These are phyloP conservation scores for Verticillium isaacii DNA, from an alignment of 2,329 filamentous ascomycete genomes.

Conservation along the genomic window DNA sequence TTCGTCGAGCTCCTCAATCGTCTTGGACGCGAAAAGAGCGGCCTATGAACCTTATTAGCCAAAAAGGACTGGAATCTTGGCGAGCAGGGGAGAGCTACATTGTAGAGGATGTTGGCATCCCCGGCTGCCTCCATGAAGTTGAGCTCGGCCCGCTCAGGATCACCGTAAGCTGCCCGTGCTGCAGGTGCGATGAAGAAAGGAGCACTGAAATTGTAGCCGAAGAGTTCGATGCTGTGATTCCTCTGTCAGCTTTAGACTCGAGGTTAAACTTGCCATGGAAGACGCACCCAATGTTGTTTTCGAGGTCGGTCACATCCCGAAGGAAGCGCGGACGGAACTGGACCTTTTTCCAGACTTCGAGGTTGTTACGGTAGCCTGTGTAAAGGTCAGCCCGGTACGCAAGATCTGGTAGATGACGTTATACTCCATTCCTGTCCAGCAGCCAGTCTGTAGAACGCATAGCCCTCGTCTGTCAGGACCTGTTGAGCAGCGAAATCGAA, in stretches of 20 bases:
- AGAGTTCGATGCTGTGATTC: conserved; percentile 22
- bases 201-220: conserved; percentile 41
- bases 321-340: conserved; percentile 36
- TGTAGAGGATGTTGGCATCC: conserved; percentile 39
- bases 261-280: too few species aligned
- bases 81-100: conserved; percentile 13
- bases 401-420: too few species aligned
- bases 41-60: too few species aligned
- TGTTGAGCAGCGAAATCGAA: conserved; percentile 44
- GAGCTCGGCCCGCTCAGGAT: conserved; percentile 36
- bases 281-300: too few species aligned
- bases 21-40: conserved; percentile 17
- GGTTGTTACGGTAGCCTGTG: conserved; percentile 41
- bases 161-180: conserved; percentile 35
- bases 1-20: conserved; percentile 27
- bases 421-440: conserved; percentile 38
- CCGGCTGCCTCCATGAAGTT: conserved; percentile 42
- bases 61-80: too few species aligned
- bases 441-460: conserved; percentile 46
- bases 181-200: conserved; percentile 46
- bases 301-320: conserved; percentile 27
- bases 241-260: too few species aligned
- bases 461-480: conserved; percentile 32
- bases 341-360: conserved; percentile 42
- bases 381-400: too few species aligned